phyloP scores from a whole-genome alignment of 441 rosid genomes.

The Populus hybrid region DNA sequence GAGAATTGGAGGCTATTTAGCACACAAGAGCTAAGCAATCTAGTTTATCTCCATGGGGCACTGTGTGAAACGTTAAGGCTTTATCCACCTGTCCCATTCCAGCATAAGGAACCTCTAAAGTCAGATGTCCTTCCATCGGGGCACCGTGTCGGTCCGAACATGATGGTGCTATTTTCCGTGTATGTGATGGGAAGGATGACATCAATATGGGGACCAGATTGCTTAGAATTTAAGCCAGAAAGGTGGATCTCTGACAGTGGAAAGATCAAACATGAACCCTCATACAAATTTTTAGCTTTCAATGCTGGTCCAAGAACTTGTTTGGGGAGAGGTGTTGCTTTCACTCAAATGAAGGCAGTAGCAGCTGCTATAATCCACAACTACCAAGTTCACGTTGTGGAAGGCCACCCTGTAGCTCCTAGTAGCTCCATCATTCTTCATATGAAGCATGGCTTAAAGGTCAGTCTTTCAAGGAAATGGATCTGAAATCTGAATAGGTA shows the following conservation, averaged over 20 bases:
- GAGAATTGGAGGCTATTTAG: neutral
- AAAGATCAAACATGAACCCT: conserved; percentile 43
- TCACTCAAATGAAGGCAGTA: conserved; percentile 48
- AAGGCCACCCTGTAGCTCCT: conserved; percentile 32
- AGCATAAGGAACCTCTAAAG: conserved; percentile 40
- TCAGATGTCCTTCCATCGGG: conserved; percentile 62
- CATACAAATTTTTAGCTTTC: conserved; percentile 60
- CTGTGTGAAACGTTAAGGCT: conserved; percentile 51
- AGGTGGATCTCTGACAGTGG: conserved; percentile 53
- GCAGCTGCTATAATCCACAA: conserved; percentile 40
- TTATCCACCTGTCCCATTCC: conserved; percentile 52
- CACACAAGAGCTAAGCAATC: conserved; percentile 23
- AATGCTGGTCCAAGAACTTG: conserved; percentile 78
- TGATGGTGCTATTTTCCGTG: conserved; percentile 28
- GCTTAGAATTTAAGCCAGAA: conserved; percentile 60
- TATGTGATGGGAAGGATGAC: conserved; percentile 50
- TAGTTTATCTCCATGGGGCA: conserved; percentile 56
- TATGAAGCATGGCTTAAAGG: conserved; percentile 27
- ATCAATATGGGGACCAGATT: conserved; percentile 69
- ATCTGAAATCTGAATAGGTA: no score
- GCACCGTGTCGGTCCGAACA: conserved; percentile 37
- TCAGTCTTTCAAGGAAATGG: neutral
- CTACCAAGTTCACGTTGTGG: conserved; percentile 34
- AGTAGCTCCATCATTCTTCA: conserved; percentile 28
- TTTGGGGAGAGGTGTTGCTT: conserved; percentile 53